Evolutionary conservation across 768 basidiomycete genomes (phyloP).

Genomic region (Amanita jacksonii): DNA sequence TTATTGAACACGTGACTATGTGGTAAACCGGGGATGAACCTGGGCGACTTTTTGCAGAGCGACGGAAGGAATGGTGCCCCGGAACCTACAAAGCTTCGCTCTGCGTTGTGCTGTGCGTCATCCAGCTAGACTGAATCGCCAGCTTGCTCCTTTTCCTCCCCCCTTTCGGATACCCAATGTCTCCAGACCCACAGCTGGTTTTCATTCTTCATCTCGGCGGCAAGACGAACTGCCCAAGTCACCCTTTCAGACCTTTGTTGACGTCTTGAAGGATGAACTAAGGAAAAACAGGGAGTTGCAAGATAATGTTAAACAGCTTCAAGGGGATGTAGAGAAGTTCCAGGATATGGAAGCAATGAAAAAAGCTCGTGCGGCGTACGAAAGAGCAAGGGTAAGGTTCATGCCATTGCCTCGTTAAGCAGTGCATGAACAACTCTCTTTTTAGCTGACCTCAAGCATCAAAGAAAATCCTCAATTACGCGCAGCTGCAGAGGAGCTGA

Average conservation of each 20-base stretch:
- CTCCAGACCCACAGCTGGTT: constrained; percentile 24
- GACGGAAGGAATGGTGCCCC: constrained; percentile 28
- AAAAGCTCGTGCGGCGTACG: constrained; percentile 83
- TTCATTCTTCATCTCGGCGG: constrained; percentile 59
- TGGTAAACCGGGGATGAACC: background rate
- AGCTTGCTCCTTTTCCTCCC: constrained; percentile 17
- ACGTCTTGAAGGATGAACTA: constrained; percentile 87
- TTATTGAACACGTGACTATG: background rate
- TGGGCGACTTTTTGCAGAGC: too few relatives aligned
- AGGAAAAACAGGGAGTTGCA: constrained; percentile 90
- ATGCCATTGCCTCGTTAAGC: constrained; percentile 4
- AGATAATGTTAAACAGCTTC: constrained; percentile 94
- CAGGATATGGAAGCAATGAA: constrained; percentile 98
- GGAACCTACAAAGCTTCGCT: constrained; percentile 32
- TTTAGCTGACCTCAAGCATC: constrained; percentile 83
- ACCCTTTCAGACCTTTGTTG: constrained; percentile 93
- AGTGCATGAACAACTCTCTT: constrained; percentile 5
- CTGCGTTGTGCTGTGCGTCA: constrained; percentile 25
- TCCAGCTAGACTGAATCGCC: constrained; percentile 16
- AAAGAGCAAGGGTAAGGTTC: constrained; percentile 76
- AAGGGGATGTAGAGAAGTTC: constrained; percentile 94
- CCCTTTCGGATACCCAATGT: constrained; percentile 31
- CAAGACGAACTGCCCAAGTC: constrained; percentile 71
- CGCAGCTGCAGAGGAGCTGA: constrained; percentile 89
- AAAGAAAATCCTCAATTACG: constrained; percentile 91